phyloP scores from a whole-genome alignment of 2,329 filamentous ascomycete genomes.

The Pseudogymnoascus sp. region DNA sequence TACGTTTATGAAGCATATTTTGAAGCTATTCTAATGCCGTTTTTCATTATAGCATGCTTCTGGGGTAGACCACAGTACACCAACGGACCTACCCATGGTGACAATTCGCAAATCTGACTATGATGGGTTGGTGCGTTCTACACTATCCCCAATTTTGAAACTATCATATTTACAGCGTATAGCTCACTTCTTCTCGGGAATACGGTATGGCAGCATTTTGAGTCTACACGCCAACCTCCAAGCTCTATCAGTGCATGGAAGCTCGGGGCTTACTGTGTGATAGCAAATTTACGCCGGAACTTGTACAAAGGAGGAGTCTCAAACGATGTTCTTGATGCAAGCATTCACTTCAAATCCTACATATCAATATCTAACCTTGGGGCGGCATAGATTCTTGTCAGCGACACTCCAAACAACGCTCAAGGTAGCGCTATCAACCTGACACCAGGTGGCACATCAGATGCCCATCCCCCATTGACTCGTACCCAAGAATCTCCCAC shows the following conservation, averaged over 20 bases:
- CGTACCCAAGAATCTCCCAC: slow-evolving; percentile 14
- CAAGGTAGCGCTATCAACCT: slow-evolving; percentile 15
- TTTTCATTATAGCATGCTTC: slow-evolving; percentile 32
- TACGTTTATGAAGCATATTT: slow-evolving; percentile 29
- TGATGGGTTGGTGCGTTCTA: slow-evolving; percentile 43
- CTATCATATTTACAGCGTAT: not conserved
- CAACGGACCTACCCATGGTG: slow-evolving; percentile 34
- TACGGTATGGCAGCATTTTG: slow-evolving; percentile 42
- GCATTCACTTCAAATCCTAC: slow-evolving; percentile 9
- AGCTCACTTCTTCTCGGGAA: slow-evolving; percentile 36
- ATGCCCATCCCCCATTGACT: slow-evolving; percentile 16
- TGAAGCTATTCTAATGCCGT: slow-evolving; percentile 9
- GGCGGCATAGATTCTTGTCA: slow-evolving; percentile 22
- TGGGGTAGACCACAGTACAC: slow-evolving; percentile 30
- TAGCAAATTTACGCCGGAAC: slow-evolving; percentile 38
- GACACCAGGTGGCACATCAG: slow-evolving; percentile 15
- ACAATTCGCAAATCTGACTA: slow-evolving; percentile 56
- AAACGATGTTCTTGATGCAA: slow-evolving; percentile 36
- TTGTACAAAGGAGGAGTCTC: slow-evolving; percentile 43
- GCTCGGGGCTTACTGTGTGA: not conserved
- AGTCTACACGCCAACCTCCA: slow-evolving; percentile 1
- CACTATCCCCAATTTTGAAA: not conserved
- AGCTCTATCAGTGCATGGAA: not conserved
- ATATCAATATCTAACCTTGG: slow-evolving; percentile 14
- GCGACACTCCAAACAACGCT: slow-evolving; percentile 16